Conservation (phyloP, 2,329 filamentous ascomycete species). For the Albifimbria verrucaria region DNA sequence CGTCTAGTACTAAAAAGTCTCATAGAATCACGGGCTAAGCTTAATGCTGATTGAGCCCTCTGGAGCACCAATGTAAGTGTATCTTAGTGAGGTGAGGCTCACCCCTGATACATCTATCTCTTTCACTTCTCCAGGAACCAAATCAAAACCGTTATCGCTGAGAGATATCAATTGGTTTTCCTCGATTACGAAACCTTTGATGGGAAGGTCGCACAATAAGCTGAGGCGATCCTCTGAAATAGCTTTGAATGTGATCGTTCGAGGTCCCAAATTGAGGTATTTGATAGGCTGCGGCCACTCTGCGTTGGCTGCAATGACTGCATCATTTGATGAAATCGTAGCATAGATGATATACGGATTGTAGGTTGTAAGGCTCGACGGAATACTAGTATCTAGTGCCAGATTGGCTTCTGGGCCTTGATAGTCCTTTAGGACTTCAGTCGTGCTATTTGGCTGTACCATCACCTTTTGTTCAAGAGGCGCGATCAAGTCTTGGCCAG, state of each 20-base stretch:
- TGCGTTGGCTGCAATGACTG: slow-evolving; percentile 39
- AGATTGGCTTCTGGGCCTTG: background rate
- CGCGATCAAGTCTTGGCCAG: slow-evolving; percentile 25
- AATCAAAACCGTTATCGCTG: slow-evolving; percentile 52
- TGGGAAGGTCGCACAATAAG: slow-evolving; percentile 37
- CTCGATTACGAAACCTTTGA: slow-evolving; percentile 51
- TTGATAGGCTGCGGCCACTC: slow-evolving; percentile 59
- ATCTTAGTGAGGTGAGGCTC: background rate
- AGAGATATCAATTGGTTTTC: slow-evolving; percentile 38
- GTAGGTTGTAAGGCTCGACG: too few relatives aligned
- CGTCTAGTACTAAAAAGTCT: too few relatives aligned
- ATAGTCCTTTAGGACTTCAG: background rate
- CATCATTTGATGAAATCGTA: slow-evolving; percentile 12
- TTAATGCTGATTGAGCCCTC: background rate
- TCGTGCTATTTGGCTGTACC: background rate
- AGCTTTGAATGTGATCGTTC: slow-evolving; percentile 28
- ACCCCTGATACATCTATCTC: slow-evolving; percentile 46
- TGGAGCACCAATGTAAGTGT: background rate
- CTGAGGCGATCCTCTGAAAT: slow-evolving; percentile 15
- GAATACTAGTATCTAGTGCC: too few relatives aligned
- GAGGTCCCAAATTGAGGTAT: slow-evolving; percentile 45
- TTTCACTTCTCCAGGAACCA: slow-evolving; percentile 41
- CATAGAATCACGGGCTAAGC: too few relatives aligned
- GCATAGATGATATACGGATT: background rate
- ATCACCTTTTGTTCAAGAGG: slow-evolving; percentile 18